Evolutionary conservation across 768 basidiomycete species (phyloP).

Genomic region (Rhizopogon vinicolor): DNA sequence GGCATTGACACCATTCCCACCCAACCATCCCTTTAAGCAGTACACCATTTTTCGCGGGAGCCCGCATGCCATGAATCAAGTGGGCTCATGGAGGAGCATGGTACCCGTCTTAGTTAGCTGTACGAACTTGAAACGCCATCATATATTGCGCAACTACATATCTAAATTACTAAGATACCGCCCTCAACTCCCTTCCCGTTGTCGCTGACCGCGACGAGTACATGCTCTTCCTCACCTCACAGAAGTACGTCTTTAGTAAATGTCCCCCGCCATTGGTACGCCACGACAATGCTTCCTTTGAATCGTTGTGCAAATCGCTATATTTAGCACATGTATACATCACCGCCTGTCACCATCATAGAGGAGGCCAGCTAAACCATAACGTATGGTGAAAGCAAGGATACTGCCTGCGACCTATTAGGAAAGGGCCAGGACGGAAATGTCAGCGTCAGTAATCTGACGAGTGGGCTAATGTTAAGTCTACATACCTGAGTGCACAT

Average conservation of each 20-base stretch:
- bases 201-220: neutral
- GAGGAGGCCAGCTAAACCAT: conserved; percentile 83
- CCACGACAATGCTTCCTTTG: neutral
- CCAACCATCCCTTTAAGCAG: no score
- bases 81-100: no score
- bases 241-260: neutral
- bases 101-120: no score
- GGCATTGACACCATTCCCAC: no score
- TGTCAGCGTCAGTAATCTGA: conserved; percentile 4
- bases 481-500: conserved; percentile 66
- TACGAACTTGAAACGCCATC: neutral
- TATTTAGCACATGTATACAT: neutral
- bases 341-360: conserved; percentile 91
- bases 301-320: neutral
- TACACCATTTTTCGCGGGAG: no score
- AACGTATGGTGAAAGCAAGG: conserved; percentile 81
- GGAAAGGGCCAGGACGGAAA: neutral
- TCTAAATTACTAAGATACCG: neutral
- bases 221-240: no score
- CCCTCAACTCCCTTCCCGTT: neutral
- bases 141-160: neutral
- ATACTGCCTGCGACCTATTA: conserved; percentile 67
- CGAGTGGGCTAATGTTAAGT: neutral
- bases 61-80: no score
- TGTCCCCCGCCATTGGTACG: neutral